Evolutionary conservation across 2,329 filamentous ascomycete genomes (phyloP).

Genomic region (Zarea fungicola): DNA sequence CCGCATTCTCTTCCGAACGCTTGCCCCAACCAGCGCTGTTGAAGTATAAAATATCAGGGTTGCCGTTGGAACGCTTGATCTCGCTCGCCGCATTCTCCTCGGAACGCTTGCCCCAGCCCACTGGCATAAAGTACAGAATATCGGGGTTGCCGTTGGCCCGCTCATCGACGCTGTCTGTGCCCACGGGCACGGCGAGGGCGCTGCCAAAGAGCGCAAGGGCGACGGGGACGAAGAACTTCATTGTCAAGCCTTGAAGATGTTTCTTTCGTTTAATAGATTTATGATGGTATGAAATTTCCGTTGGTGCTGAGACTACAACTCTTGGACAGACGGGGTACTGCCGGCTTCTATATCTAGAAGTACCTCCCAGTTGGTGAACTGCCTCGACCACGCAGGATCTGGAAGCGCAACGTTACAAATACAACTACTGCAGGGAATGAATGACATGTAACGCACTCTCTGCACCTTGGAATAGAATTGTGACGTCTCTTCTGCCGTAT

Average conservation of each 20-base stretch:
- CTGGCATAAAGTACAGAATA: constrained; percentile 1
- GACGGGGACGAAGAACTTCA: constrained; percentile 11
- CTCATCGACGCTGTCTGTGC: not conserved
- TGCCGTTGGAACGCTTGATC: constrained; percentile 1
- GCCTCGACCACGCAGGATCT: not conserved
- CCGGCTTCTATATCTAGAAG: not conserved
- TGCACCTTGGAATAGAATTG: not conserved
- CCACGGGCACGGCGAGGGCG: constrained; percentile 9
- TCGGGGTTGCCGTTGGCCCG: not conserved
- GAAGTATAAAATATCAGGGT: constrained; percentile 8
- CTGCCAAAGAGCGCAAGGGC: constrained; percentile 10
- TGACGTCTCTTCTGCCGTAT: not conserved
- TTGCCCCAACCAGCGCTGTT: constrained; percentile 11
- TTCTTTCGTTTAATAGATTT: not conserved
- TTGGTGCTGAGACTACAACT: not conserved
- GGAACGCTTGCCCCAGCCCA: constrained; percentile 1
- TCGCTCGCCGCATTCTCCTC: not conserved
- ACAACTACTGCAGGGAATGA: not conserved
- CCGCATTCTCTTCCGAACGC: constrained; percentile 1
- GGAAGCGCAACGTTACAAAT: not conserved
- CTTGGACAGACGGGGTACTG: not conserved
- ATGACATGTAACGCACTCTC: not conserved
- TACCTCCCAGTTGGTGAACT: not conserved
- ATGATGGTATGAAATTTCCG: not conserved
- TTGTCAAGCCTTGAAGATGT: not conserved